Evolutionary conservation across 163 green algal species (phyloP), one percentile per base, ranked within the genome.

Genomic region (Chloromonas sp.): DNA sequence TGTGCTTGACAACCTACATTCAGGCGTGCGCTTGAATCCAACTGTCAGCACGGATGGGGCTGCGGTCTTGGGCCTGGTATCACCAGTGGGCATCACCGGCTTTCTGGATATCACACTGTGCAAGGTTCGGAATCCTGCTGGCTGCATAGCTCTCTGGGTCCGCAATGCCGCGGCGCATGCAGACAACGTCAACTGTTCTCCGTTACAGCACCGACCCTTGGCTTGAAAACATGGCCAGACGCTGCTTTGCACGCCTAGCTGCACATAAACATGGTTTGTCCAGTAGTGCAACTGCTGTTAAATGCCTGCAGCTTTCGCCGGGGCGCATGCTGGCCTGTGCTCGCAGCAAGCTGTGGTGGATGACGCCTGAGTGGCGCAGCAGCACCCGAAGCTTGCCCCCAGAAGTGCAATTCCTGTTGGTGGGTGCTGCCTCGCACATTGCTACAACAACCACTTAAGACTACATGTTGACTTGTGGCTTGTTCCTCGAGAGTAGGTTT

Each of bases 331-430:
- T 98, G 78, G 91, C 91, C n/a, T 95, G 89, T 78, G 96, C 97
- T 2, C 91, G 96, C 76, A 97, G 95, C 92, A 99, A 99, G 93
- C 92, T 99, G 60, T 99, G 96, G 96, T 99, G 97, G 97, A 99
- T 99, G 96, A 98, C 96, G 11, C 97, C 97, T 3, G 92, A 97
- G 88, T 98, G 97, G 96, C 95, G 96, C 74, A 92, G 57, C 0
- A 89, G 66, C n/a, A 88, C 90, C 3, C 70, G 82, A 58, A 83
- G 95, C 15, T 80, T 99, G 79, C 95, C 96, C 0, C 92, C 95
- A 0, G 97, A 99, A 90, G 98, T 95, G 14, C 97, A 99, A 90
- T 99, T 99, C 87, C 74, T 99, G 87, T 90, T 99, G 87, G 83
- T 97, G 71, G 14, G 80, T 71, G 78, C 2, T 61, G 2, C 2